Percentiles rank a stretch among this genome's conserved stretches.
Evolutionary conservation across 1,284 basidiomycete species (phyloP).

Genomic region (Melampsora larici-populina): DNA sequence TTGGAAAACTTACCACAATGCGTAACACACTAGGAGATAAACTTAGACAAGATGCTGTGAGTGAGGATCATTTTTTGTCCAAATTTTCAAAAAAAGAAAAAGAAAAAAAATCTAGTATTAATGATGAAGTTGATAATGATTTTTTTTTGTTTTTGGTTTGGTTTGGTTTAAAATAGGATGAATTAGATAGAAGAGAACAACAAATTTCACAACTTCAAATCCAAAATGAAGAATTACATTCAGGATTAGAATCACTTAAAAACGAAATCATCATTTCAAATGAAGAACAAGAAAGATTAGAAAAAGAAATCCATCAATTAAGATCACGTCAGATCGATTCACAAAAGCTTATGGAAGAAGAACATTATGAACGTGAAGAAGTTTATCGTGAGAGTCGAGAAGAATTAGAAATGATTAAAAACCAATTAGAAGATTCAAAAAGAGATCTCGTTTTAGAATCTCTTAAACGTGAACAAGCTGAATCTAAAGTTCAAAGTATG

Average conservation of each 20-base stretch:
- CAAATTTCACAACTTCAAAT: slow-evolving; percentile 70
- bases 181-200: slow-evolving; percentile 83
- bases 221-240: slow-evolving; percentile 69
- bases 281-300: slow-evolving; percentile 67
- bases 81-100: too few species aligned
- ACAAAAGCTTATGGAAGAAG: slow-evolving; percentile 58
- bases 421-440: slow-evolving; percentile 87
- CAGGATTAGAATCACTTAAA: slow-evolving; percentile 70
- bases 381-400: slow-evolving; percentile 73
- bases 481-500: slow-evolving; percentile 61
- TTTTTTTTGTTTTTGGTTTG: slow-evolving; percentile 34
- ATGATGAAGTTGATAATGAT: too few species aligned
- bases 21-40: slow-evolving; percentile 88
- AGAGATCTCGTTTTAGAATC: slow-evolving; percentile 70
- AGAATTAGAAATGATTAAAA: slow-evolving; percentile 75
- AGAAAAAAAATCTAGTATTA: too few species aligned
- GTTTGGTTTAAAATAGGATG: slow-evolving; percentile 66
- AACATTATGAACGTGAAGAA: slow-evolving; percentile 69
- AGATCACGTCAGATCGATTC: slow-evolving; percentile 58
- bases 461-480: slow-evolving; percentile 66
- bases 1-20: slow-evolving; percentile 88
- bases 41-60: slow-evolving; percentile 89
- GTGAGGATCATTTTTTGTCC: slow-evolving; percentile 53
- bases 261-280: slow-evolving; percentile 71
- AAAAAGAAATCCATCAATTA: slow-evolving; percentile 64